Evolutionary conservation across 768 basidiomycete species (phyloP).

Genomic region (Baorangia bicolor): DNA sequence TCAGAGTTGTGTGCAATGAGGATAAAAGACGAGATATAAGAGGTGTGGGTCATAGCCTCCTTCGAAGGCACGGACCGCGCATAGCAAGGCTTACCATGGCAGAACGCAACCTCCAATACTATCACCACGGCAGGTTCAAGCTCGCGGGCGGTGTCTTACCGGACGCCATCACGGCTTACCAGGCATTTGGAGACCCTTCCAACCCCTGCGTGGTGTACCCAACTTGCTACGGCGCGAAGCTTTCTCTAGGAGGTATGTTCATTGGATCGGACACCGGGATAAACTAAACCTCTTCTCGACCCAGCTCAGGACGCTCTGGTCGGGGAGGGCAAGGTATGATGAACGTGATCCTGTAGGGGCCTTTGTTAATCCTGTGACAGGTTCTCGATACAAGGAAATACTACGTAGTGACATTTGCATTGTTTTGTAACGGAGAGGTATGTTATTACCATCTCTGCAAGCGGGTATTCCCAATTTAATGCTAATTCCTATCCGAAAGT

Average conservation of each 20-base stretch:
- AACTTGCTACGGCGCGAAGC: slow-evolving; percentile 53
- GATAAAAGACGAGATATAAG: background rate
- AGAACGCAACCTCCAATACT: slow-evolving; percentile 38
- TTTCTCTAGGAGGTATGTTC: slow-evolving; percentile 44
- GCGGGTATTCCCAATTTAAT: background rate
- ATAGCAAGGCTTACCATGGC: slow-evolving; percentile 4
- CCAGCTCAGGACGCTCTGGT: slow-evolving; percentile 48
- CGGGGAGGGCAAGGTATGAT: slow-evolving; percentile 47
- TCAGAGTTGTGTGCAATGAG: background rate
- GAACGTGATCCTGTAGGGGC: background rate
- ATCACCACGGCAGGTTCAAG: slow-evolving; percentile 54
- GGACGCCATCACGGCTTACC: slow-evolving; percentile 56
- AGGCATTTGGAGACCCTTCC: slow-evolving; percentile 49
- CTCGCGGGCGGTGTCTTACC: slow-evolving; percentile 54
- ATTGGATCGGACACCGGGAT: slow-evolving; percentile 27
- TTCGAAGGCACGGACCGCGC: background rate
- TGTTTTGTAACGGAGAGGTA: slow-evolving; percentile 62
- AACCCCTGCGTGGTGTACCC: slow-evolving; percentile 57
- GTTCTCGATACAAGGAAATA: slow-evolving; percentile 51
- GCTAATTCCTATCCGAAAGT: slow-evolving; percentile 26
- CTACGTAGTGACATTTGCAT: slow-evolving; percentile 53
- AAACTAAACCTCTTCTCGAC: slow-evolving; percentile 16
- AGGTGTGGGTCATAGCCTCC: background rate
- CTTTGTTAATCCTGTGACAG: slow-evolving; percentile 25
- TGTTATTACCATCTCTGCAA: slow-evolving; percentile 1